Percentiles rank a stretch among this genome's conserved stretches.
Conservation (phyloP, 2,329 filamentous ascomycete species). For the Calonectria pseudoreteaudii region DNA sequence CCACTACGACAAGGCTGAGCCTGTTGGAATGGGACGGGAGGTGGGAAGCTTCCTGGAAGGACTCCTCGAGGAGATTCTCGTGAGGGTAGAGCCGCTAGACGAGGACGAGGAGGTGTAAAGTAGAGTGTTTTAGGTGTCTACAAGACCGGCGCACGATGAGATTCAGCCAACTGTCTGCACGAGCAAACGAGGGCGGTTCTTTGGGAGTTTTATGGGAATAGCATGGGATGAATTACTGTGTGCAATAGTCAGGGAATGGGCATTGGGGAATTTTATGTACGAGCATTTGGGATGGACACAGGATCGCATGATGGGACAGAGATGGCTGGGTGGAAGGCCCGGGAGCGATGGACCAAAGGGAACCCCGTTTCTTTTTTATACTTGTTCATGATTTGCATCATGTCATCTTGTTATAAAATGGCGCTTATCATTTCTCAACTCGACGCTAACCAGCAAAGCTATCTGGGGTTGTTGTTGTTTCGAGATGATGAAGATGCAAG, state of each 20-base stretch:
- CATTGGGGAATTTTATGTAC: constrained; percentile 4
- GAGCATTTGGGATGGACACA: constrained; percentile 17
- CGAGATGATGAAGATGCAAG: background rate
- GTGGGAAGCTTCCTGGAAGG: constrained; percentile 92
- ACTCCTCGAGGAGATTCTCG: constrained; percentile 91
- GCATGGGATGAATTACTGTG: constrained; percentile 20
- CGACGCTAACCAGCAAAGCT: background rate
- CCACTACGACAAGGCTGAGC: constrained; percentile 84
- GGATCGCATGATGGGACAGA: background rate
- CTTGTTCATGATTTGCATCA: background rate
- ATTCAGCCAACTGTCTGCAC: constrained; percentile 16
- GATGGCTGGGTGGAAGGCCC: constrained; percentile 15
- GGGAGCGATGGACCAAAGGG: background rate
- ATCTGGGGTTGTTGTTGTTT: background rate
- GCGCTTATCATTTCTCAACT: background rate
- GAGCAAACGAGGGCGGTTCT: constrained; percentile 4
- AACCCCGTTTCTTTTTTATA: background rate
- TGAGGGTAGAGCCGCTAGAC: constrained; percentile 89
- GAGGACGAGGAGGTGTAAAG: constrained; percentile 65
- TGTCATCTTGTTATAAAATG: background rate
- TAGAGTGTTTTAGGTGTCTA: constrained; percentile 17
- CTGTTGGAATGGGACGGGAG: constrained; percentile 93
- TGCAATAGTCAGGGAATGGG: constrained; percentile 3
- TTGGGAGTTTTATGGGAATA: constrained; percentile 23
- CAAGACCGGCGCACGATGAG: constrained; percentile 1